Base-by-base conservation (phyloP, 2,329 filamentous ascomycete genomes). In the Aphanoascus verrucosus region DNA sequence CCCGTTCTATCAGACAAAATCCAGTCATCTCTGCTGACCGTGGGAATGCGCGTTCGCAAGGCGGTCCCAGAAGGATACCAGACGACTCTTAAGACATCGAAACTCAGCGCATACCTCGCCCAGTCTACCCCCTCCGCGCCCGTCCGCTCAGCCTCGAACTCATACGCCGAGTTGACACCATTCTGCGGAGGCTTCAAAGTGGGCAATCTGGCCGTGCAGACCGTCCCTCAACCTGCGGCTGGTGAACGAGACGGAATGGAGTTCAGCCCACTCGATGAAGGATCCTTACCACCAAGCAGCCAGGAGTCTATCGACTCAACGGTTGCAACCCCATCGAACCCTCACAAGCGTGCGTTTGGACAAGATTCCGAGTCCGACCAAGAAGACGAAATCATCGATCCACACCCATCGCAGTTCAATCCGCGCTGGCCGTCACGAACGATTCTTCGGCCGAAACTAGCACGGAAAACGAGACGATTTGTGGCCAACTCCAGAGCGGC, bases 11-110 rank as follows among this genome's bases (percentile, higher is more conserved):
- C 87, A 1, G 69, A 77, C 20, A 75, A 75, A 6, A 77, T 94
- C 32, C 88, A 95, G 69, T 78, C 89, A 35, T 86, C 86, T 57
- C 82, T 97, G n/a, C 76, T 96, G 41, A 87, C 79, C 62, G 91
- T 97, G 59, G 91, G 91, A 63, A 96, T 96, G 89, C 84, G 91
- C 20, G 79, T 97, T 49, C 85, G 91, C 65, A 97, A 97, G 73
- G 86, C 86, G 9, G 86, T 97, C 6, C 85, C 88, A 0, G 90
- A 96, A 67, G 91, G 91, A 56, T 96, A 96, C 77, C 94, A 94
- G 74, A 94, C 87, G 31, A 50, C 60, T 57, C 42, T 62, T 63
- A 58, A 69, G 62, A 62, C 58, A 15, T 52, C 51, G 6, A 32
- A 50, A 35, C n/a, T 56, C 32, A 48, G 52, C 37, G 50, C 49